Base-by-base conservation (phyloP, 768 basidiomycete species). In the Dictyophora rubrovolvata region DNA sequence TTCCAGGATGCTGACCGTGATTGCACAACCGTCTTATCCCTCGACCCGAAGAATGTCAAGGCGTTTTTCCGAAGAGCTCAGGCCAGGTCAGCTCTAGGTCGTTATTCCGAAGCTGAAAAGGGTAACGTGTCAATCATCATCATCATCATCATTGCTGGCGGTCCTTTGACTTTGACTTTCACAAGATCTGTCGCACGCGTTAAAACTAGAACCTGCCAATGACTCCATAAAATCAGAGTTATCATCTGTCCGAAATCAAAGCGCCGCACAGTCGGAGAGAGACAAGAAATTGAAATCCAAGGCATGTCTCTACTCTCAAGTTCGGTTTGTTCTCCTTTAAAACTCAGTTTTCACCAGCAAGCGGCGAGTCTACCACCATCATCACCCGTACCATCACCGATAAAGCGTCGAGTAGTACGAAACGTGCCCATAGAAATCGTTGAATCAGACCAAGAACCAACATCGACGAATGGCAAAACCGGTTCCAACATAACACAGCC, bases 1-100 rank as follows among this genome's bases (percentile, higher is more conserved):
- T 76, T 81, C 63, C 79, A 85, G 67, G 92, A 94, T 71, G 87
- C 87, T 17, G 85, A 88, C 65, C 71, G 87, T 58, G 92, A 95
- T 67, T 93, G 91, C 65, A 79, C 80, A 1, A 79, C 75, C 6
- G 86, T 82, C 1, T 70, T 95, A 33, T 63, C 62, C 1, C 68
- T 89, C 21, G 80, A 74, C 53, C 60, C 71, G 5, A 73, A 73
- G 23, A 93, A 89, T 65, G 81, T 85, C 22, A 95, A 95, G 63
- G 93, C 85, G 0, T 66, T 88, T 35, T 95, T 87, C 66, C 75
- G 93, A 61, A 75, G 91, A 66, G 86, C 79, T 0, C 85, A 94
- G 68, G 90, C 92, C 1, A 73, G 86, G 48, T 69, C 75, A 12
- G 82, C 72, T 3, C 65, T 87, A 63, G 79, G 73, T 21, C 79